These are phyloP conservation scores for Tremellales sp. DNA, from an alignment of 1,284 basidiomycete species.

Conservation along the genomic window DNA sequence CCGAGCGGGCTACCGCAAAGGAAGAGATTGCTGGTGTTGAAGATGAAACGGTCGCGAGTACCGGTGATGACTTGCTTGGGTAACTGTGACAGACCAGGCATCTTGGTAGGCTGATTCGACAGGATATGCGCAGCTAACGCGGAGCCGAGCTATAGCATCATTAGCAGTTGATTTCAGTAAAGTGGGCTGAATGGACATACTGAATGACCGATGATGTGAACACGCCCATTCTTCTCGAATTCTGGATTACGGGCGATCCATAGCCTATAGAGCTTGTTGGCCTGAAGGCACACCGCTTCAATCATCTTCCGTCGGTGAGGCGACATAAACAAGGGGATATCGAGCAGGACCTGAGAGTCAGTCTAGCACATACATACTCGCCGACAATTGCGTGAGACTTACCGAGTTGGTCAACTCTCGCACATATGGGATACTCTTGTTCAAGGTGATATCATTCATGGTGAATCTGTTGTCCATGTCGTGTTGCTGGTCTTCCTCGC, in stretches of 20 bases:
- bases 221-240: conserved; percentile 49
- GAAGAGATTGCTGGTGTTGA: conserved; percentile 54
- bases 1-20: conserved; percentile 55
- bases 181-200: conserved; percentile 22
- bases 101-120: conserved; percentile 54
- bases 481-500: conserved; percentile 49
- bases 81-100: conserved; percentile 47
- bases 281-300: conserved; percentile 50
- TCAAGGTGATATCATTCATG: conserved; percentile 53
- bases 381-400: conserved; percentile 4
- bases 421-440: conserved; percentile 52
- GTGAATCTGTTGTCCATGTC: conserved; percentile 52
- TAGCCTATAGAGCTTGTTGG: conserved; percentile 52
- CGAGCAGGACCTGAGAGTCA: conserved; percentile 48
- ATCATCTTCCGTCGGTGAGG: conserved; percentile 55
- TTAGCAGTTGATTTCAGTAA: not conserved
- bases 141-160: conserved; percentile 48
- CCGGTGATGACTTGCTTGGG: conserved; percentile 39
- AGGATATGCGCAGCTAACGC: conserved; percentile 55
- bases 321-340: conserved; percentile 52
- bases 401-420: conserved; percentile 53
- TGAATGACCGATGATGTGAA: conserved; percentile 50
- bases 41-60: conserved; percentile 48
- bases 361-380: not conserved
- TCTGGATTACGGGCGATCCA: conserved; percentile 56